These are phyloP conservation scores for Guadua angustifolia DNA, from an alignment of 176 grass and related monocot genomes.

Conservation along the genomic window DNA sequence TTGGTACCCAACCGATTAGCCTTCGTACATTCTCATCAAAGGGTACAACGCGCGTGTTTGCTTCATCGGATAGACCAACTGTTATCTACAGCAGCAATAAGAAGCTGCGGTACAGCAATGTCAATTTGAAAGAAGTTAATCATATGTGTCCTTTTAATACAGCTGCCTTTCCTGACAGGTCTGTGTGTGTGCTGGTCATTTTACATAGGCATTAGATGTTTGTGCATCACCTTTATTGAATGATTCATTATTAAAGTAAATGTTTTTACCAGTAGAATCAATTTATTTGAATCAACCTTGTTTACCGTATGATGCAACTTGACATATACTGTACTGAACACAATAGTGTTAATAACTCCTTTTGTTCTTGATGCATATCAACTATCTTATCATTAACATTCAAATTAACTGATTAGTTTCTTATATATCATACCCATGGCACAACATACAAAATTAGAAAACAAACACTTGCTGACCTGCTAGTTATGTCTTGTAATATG, in stretches of 20 bases:
- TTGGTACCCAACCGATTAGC: slow-evolving; percentile 91
- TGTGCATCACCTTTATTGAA: neutral
- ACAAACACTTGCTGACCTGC: neutral
- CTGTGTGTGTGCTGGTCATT: neutral
- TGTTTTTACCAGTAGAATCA: neutral
- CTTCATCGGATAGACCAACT: slow-evolving; percentile 94
- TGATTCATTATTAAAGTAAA: neutral
- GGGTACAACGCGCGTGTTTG: slow-evolving; percentile 88
- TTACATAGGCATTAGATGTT: neutral
- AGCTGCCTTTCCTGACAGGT: slow-evolving; percentile 95
- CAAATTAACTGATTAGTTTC: neutral
- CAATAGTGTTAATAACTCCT: neutral
- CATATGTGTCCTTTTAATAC: slow-evolving; percentile 98
- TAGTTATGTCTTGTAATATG: neutral
- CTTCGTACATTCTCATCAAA: slow-evolving; percentile 96
- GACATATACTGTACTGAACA: slow-evolving; percentile 8
- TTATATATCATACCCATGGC: neutral
- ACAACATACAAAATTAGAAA: neutral
- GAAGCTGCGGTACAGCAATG: slow-evolving; percentile 96
- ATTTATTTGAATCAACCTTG: slow-evolving; percentile 22
- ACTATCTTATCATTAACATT: slow-evolving; percentile 6
- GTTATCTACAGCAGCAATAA: slow-evolving; percentile 99
- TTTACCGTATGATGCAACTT: slow-evolving; percentile 1
- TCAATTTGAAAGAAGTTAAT: slow-evolving; percentile 96
- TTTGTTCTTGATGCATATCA: slow-evolving; percentile 6